Evolutionary conservation across 2,329 filamentous ascomycete genomes (phyloP).

Genomic region (Sporothrix protearum): DNA sequence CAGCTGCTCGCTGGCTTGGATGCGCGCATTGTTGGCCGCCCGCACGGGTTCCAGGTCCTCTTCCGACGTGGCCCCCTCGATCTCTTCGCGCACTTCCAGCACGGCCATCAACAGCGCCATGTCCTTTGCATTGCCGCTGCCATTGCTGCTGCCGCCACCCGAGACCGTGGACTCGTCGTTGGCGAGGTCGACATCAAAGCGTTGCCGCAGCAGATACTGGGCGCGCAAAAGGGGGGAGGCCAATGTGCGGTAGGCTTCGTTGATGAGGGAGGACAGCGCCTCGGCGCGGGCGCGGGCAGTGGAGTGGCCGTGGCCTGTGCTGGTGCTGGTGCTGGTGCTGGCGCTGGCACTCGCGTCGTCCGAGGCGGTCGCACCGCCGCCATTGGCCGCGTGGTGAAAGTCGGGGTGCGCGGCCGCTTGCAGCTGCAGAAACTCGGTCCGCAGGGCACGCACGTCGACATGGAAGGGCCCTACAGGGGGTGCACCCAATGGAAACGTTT

Average conservation of each 20-base stretch:
- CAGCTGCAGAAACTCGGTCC: constrained; percentile 79
- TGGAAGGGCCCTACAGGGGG: constrained; percentile 74
- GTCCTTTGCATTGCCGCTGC: neutral
- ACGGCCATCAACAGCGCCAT: constrained; percentile 70
- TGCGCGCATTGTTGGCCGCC: constrained; percentile 63
- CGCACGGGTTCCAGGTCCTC: constrained; percentile 59
- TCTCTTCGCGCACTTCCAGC: constrained; percentile 71
- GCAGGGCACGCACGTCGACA: constrained; percentile 66
- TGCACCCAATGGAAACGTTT: constrained; percentile 70
- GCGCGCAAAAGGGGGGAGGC: constrained; percentile 73
- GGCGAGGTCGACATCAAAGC: constrained; percentile 71
- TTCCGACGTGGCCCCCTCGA: constrained; percentile 68
- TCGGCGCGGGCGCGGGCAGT: constrained; percentile 55
- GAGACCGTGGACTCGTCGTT: constrained; percentile 65
- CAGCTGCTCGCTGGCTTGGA: constrained; percentile 58
- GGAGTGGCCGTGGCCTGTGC: too few species aligned
- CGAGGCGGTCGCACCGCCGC: neutral
- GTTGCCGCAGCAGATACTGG: constrained; percentile 75
- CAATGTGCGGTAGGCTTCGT: constrained; percentile 87
- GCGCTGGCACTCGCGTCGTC: neutral
- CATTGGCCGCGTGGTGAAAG: constrained; percentile 44
- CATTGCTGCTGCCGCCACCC: constrained; percentile 34
- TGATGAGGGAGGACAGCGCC: constrained; percentile 76
- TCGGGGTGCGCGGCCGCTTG: constrained; percentile 77
- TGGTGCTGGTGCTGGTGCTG: too few species aligned